Base-by-base conservation (phyloP, 2,329 filamentous ascomycete species). In the Pseudogymnoascus sp. region DNA sequence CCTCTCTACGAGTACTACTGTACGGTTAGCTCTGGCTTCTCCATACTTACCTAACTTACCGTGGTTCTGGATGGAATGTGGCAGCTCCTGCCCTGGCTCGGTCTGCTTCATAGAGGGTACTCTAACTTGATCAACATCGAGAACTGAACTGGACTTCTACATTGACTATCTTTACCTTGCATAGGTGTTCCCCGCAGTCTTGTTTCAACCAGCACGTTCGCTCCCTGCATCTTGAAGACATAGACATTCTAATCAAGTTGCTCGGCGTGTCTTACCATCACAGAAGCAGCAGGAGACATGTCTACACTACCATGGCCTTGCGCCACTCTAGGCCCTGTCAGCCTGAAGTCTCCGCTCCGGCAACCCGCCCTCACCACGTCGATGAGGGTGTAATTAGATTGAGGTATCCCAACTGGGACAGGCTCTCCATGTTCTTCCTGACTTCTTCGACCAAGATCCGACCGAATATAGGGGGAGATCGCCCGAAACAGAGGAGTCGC, bases 291-390 rank as follows among this genome's bases (percentile, higher is more conserved):
- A n/a, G 25, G 25, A 56, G 25, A 25, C 21, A 16, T 28, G 46
- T 53, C 46, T 31, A 25, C 43, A 11, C 28, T 9, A 31, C 16
- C 25, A 53, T 53, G 23, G 3, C 3, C 46, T 28, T 28, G n/a
- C n/a, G 28, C 46, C 46, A 56, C 46, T 34, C 25, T 5, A 34
- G n/a, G 9, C 46, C 46, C 46, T 56, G 46, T 56, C 46, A 12
- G 25, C 25, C 28, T 34, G 25, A 12, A 56, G 31, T 34, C n/a
- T 34, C 25, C 46, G 46, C 46, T 53, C 46, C 49, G 49, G 3
- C 25, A 56, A 56, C 25, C 49, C 49, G 49, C n/a, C 46, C 49
- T 56, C n/a, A 56, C 12, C n/a, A 11, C 25, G n/a, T 56, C 49
- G n/a, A 56, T 12, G 49, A 56, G 28, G 43, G 9, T 56, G n/a